These are phyloP conservation scores for Poa pratensis DNA, from an alignment of 176 grass and related monocot genomes.

Conservation along the genomic window DNA sequence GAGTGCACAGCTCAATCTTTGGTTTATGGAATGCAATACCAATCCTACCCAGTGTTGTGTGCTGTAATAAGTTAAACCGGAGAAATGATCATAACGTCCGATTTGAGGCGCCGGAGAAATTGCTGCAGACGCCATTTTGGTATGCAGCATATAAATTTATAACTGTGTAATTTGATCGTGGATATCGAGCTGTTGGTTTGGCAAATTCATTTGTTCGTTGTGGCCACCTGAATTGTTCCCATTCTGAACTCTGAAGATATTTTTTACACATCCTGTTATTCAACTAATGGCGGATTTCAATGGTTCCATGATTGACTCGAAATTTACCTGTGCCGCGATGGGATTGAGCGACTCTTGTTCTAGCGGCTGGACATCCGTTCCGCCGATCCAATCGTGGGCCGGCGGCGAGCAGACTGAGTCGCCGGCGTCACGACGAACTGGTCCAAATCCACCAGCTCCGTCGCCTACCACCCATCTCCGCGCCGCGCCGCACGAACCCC, in stretches of 20 bases:
- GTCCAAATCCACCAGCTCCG: background rate
- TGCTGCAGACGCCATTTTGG: background rate
- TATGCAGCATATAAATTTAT: background rate
- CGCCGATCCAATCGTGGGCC: background rate
- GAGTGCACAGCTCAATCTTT: background rate
- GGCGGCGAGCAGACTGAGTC: background rate
- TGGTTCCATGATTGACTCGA: background rate
- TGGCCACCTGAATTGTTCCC: too few species aligned
- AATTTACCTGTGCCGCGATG: background rate
- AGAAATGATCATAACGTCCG: too few species aligned
- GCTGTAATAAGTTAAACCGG: background rate
- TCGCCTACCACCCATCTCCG: background rate
- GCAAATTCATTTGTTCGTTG: background rate
- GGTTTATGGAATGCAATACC: background rate
- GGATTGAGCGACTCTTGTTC: background rate
- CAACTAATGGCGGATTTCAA: background rate
- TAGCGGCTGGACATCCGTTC: background rate
- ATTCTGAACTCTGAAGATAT: too few species aligned
- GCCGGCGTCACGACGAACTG: background rate
- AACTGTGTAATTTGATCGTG: background rate
- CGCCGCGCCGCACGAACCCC: background rate
- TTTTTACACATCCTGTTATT: too few species aligned
- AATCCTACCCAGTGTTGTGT: background rate
- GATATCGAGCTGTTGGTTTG: background rate
- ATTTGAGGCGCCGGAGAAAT: too few species aligned